A percentile compares a stretch with the other conserved stretches of the same genome.
These are phyloP conservation scores for Backusella psychrophila DNA, from an alignment of 192 early-diverging fungal genomes.

Conservation along the genomic window DNA sequence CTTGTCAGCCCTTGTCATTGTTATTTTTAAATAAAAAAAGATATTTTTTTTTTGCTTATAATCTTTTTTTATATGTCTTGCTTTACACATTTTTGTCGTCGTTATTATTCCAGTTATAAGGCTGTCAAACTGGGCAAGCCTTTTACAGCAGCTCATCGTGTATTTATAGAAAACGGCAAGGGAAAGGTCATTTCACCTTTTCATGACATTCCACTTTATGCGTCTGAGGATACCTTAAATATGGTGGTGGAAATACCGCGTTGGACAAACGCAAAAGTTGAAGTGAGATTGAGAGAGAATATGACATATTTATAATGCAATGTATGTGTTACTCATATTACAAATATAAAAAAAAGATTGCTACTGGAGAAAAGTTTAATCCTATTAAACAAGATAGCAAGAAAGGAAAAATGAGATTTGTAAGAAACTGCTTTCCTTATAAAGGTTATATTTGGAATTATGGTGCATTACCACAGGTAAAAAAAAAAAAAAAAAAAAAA, in stretches of 20 bases:
- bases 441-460: conserved; percentile 99
- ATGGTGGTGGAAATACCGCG: conserved; percentile 98
- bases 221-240: conserved; percentile 88
- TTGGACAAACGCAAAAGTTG: conserved; percentile 99
- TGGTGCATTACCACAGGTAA: conserved; percentile 93
- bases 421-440: conserved; percentile 98
- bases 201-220: conserved; percentile 98
- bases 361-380: conserved; percentile 94
- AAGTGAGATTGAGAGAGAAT: conserved; percentile 40
- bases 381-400: conserved; percentile 99
- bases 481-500: background rate
- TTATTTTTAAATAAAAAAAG: too few relatives aligned
- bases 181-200: conserved; percentile 90
- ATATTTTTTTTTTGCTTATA: too few relatives aligned
- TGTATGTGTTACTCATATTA: background rate
- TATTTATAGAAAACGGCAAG: conserved; percentile 44
- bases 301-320: background rate
- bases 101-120: conserved; percentile 4
- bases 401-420: conserved; percentile 98
- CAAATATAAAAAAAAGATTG: conserved; percentile 56
- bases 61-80: background rate
- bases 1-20: background rate
- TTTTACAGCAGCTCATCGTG: conserved; percentile 16
- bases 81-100: background rate
- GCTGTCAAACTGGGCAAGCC: background rate